Conservation (phyloP, 805 yeast species). For the Kodamaea neixiangensis region DNA sequence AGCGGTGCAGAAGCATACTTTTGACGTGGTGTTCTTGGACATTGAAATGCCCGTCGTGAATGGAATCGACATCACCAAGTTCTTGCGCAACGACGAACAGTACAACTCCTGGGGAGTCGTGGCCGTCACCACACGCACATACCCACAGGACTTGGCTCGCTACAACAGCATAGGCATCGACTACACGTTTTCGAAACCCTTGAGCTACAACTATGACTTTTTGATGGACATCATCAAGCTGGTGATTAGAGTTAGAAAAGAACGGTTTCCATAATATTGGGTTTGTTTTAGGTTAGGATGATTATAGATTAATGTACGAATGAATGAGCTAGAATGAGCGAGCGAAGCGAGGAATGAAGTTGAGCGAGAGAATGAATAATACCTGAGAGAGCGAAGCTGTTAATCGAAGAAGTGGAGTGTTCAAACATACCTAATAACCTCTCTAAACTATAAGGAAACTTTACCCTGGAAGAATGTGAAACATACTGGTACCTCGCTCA, state of each 20-base stretch:
- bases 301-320: not conserved
- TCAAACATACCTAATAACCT: too few species aligned
- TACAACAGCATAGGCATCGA: slow-evolving; percentile 42
- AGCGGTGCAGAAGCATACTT: slow-evolving; percentile 17
- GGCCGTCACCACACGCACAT: slow-evolving; percentile 42
- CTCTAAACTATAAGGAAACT: too few species aligned
- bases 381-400: too few species aligned
- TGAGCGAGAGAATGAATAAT: not conserved
- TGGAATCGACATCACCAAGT: slow-evolving; percentile 39
- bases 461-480: too few species aligned
- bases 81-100: slow-evolving; percentile 10
- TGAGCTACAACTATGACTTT: slow-evolving; percentile 22
- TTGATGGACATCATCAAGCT: slow-evolving; percentile 20
- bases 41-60: slow-evolving; percentile 47
- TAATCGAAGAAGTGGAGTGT: too few species aligned
- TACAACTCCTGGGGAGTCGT: slow-evolving; percentile 31
- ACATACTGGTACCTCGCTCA: too few species aligned
- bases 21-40: slow-evolving; percentile 41
- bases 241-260: slow-evolving; percentile 14
- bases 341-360: not conserved
- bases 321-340: not conserved
- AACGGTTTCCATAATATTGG: not conserved
- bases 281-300: not conserved
- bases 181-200: slow-evolving; percentile 43
- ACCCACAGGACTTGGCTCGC: slow-evolving; percentile 27